Conservation (phyloP, 2,329 filamentous ascomycete genomes). For the Didymella pinodella region DNA sequence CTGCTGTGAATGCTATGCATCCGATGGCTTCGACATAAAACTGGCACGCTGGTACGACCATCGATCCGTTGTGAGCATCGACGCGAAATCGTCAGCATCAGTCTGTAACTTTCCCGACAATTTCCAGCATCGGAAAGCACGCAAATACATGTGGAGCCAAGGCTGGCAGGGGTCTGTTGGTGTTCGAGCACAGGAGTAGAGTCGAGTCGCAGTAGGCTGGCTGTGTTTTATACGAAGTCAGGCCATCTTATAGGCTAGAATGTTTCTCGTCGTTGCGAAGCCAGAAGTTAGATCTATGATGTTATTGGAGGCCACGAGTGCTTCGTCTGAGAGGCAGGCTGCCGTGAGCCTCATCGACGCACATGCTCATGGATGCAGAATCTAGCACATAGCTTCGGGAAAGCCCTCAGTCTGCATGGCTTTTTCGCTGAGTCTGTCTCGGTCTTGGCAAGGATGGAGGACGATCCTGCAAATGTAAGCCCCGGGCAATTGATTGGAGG, state of each 20-base stretch:
- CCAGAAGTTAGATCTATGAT: background rate
- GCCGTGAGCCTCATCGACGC: background rate
- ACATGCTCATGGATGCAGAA: background rate
- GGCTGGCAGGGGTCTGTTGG: constrained; percentile 1
- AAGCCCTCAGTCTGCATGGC: background rate
- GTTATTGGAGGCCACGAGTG: background rate
- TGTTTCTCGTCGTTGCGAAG: background rate
- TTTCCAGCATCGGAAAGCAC: background rate
- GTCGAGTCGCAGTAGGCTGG: background rate
- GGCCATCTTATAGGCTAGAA: background rate
- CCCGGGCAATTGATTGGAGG: background rate
- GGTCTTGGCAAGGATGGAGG: background rate
- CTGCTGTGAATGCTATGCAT: background rate
- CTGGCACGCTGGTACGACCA: constrained; percentile 1
- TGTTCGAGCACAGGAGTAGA: background rate
- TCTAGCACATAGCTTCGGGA: background rate
- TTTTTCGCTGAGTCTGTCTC: background rate
- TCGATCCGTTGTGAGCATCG: background rate
- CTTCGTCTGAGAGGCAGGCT: background rate
- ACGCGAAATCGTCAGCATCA: background rate
- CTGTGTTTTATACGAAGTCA: background rate
- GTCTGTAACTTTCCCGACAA: background rate
- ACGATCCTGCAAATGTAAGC: background rate
- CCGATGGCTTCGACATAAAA: background rate
- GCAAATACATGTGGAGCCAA: background rate